These are phyloP conservation scores for Boletus sp. DNA, from an alignment of 768 basidiomycete species.

Conservation along the genomic window DNA sequence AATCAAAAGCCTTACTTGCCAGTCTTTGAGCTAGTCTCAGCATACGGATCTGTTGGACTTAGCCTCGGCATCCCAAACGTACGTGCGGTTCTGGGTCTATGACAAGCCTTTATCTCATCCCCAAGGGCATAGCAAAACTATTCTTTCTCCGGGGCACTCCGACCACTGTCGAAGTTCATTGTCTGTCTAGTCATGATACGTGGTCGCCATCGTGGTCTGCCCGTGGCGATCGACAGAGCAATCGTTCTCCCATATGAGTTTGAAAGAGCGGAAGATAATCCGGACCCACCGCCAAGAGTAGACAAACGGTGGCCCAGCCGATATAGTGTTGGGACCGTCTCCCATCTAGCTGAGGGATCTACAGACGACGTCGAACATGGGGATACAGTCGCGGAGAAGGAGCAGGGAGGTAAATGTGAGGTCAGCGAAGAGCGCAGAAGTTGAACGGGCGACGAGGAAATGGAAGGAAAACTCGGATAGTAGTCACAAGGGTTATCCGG, in stretches of 20 bases:
- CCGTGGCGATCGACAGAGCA: constrained; percentile 85
- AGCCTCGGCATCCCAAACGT: constrained; percentile 86
- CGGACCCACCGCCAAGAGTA: not conserved
- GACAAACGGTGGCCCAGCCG: constrained; percentile 15
- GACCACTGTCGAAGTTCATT: constrained; percentile 82
- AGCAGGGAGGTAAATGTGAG: not conserved
- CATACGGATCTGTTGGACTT: constrained; percentile 86
- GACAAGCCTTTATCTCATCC: not conserved
- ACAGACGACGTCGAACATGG: not conserved
- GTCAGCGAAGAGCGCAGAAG: not conserved
- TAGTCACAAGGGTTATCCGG: not conserved
- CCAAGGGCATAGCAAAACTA: constrained; percentile 58
- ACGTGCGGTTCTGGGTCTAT: constrained; percentile 20
- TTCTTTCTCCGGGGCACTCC: constrained; percentile 76
- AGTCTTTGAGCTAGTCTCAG: constrained; percentile 88
- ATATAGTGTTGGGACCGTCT: not conserved
- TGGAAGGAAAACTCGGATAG: not conserved
- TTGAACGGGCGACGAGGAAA: not conserved
- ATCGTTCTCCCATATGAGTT: constrained; percentile 75
- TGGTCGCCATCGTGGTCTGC: constrained; percentile 85
- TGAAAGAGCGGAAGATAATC: constrained; percentile 26
- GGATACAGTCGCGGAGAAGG: not conserved
- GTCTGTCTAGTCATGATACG: constrained; percentile 89
- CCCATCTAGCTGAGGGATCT: not conserved
- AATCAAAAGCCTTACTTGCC: not conserved